phyloP scores from a whole-genome alignment of 2,329 filamentous ascomycete species.

The Nigrospora osmanthi region DNA sequence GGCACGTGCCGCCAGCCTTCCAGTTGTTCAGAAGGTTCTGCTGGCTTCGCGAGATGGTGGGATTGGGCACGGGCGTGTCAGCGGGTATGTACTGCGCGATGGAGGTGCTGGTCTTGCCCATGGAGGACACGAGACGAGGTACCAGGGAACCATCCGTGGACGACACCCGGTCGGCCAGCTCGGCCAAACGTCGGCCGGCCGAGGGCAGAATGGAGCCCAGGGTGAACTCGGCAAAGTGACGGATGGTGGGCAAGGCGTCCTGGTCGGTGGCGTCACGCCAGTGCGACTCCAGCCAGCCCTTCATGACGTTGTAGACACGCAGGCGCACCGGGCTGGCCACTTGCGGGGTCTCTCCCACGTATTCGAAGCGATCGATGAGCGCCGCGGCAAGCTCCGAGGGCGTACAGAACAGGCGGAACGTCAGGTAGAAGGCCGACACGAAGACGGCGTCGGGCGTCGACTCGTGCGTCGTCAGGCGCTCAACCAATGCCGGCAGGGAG shows the following conservation, averaged over 20 bases:
- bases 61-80: slow-evolving; percentile 63
- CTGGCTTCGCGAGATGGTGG: slow-evolving; percentile 70
- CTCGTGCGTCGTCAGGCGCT: slow-evolving; percentile 87
- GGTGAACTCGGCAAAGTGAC: slow-evolving; percentile 69
- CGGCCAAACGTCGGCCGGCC: slow-evolving; percentile 72
- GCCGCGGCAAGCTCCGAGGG: slow-evolving; percentile 71
- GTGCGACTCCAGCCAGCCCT: slow-evolving; percentile 93
- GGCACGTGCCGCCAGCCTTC: slow-evolving; percentile 61
- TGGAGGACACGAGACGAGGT: slow-evolving; percentile 74
- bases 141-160: slow-evolving; percentile 67
- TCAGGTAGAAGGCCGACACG: slow-evolving; percentile 91
- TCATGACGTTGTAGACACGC: slow-evolving; percentile 92
- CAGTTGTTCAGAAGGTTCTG: slow-evolving; percentile 63
- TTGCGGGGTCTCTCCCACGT: slow-evolving; percentile 70
- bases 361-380: slow-evolving; percentile 88
- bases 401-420: slow-evolving; percentile 86
- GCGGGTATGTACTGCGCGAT: slow-evolving; percentile 62
- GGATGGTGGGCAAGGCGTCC: slow-evolving; percentile 66
- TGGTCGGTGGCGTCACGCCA: slow-evolving; percentile 81
- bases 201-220: slow-evolving; percentile 62
- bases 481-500: slow-evolving; percentile 83
- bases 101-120: slow-evolving; percentile 79
- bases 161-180: slow-evolving; percentile 72
- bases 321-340: slow-evolving; percentile 76
- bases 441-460: slow-evolving; percentile 88